Evolutionary conservation across 2,329 filamentous ascomycete species (phyloP).

Genomic region (Penicillium expansum): DNA sequence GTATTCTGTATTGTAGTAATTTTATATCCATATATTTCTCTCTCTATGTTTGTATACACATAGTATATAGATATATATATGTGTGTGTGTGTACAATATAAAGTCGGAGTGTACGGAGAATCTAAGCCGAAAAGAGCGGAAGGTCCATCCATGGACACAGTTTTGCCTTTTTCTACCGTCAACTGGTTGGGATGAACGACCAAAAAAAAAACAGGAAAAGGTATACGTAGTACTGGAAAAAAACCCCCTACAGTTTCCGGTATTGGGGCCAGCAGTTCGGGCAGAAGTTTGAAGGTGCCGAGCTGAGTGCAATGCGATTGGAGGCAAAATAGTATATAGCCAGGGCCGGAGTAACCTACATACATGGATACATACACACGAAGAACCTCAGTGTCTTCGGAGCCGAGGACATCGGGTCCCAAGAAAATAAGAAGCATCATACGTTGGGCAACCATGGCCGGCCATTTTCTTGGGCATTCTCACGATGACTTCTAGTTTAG

Average conservation of each 20-base stretch:
- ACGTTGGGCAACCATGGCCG: slow-evolving; percentile 8
- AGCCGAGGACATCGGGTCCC: background rate
- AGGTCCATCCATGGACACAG: background rate
- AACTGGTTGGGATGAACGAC: background rate
- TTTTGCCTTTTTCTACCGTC: background rate
- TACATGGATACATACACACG: no score
- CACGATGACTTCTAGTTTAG: background rate
- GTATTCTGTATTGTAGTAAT: background rate
- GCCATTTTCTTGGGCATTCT: background rate
- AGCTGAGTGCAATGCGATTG: background rate
- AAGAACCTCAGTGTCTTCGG: background rate
- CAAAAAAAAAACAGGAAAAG: background rate
- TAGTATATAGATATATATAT: background rate
- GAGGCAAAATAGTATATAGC: background rate
- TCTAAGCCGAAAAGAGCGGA: background rate
- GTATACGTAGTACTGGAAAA: no score
- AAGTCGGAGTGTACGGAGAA: background rate
- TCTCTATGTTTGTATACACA: background rate
- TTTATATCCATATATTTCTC: background rate
- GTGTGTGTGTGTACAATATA: background rate
- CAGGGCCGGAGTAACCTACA: background rate
- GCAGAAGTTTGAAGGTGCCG: slow-evolving; percentile 1
- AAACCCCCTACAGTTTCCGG: background rate
- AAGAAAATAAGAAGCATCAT: background rate
- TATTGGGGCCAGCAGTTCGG: background rate